These are phyloP conservation scores for Fusarium brevicatenulatum DNA, from an alignment of 2,329 filamentous ascomycete genomes.

Conservation along the genomic window DNA sequence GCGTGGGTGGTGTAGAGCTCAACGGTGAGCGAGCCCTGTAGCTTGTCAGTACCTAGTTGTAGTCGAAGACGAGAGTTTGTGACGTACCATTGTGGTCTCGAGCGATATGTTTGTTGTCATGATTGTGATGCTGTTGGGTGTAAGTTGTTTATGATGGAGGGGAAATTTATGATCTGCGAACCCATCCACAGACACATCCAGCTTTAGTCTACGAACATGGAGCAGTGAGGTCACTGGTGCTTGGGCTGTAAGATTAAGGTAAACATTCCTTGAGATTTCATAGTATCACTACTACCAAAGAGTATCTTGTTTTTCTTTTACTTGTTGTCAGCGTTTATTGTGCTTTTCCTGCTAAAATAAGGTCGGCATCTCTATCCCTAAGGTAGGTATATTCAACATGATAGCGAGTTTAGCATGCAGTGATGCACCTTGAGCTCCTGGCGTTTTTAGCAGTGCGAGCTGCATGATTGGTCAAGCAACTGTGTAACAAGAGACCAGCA, in stretches of 20 bases:
- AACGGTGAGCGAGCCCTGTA: conserved; percentile 80
- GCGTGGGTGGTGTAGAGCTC: conserved; percentile 93
- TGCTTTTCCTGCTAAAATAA: background rate
- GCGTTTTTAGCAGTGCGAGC: background rate
- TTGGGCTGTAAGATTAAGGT: background rate
- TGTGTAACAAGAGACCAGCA: too few species aligned
- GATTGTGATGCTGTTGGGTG: conserved; percentile 26
- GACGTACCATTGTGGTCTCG: conserved; percentile 83
- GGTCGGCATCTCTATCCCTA: background rate
- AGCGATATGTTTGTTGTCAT: conserved; percentile 85
- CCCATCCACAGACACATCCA: background rate
- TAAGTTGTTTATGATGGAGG: conserved; percentile 19
- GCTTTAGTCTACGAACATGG: background rate
- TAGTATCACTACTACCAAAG: background rate
- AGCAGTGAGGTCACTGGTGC: background rate
- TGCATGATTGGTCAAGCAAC: background rate
- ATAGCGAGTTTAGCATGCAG: background rate
- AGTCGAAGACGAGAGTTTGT: background rate
- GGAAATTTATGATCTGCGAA: background rate
- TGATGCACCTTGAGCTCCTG: background rate
- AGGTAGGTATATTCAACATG: background rate
- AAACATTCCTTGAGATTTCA: background rate
- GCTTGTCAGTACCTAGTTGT: background rate
- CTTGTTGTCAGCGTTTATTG: background rate
- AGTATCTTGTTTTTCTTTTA: too few species aligned